phyloP scores from a whole-genome alignment of 495 filamentous ascomycete species.

The Parathielavia appendiculata region DNA sequence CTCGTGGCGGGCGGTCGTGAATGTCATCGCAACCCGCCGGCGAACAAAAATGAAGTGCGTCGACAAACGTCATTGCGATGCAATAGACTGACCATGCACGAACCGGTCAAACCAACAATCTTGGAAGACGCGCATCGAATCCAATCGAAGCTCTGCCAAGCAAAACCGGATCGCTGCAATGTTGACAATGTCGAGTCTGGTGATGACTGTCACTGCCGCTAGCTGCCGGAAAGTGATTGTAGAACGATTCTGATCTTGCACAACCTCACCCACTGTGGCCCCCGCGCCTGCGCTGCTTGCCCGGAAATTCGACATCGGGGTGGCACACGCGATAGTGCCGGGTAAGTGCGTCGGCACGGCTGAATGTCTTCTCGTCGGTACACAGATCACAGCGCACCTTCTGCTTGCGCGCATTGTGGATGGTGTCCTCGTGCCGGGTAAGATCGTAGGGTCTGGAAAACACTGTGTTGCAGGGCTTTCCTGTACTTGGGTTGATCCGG shows the following conservation, averaged over 20 bases:
- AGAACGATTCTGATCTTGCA: not conserved
- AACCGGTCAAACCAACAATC: not conserved
- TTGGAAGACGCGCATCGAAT: slow-evolving; percentile 3
- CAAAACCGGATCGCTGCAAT: not conserved
- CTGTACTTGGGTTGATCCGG: slow-evolving; percentile 89
- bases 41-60: slow-evolving; percentile 5
- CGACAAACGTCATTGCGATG: slow-evolving; percentile 24
- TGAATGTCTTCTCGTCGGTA: slow-evolving; percentile 97
- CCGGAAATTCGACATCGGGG: slow-evolving; percentile 74
- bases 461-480: slow-evolving; percentile 91
- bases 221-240: not conserved
- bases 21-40: slow-evolving; percentile 14
- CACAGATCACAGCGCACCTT: slow-evolving; percentile 94
- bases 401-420: slow-evolving; percentile 89
- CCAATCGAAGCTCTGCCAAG: slow-evolving; percentile 6
- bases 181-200: too few relatives aligned
- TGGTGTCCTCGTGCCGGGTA: slow-evolving; percentile 94
- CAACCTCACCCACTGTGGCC: slow-evolving; percentile 16
- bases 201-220: not conserved
- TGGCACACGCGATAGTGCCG: slow-evolving; percentile 89
- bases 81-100: slow-evolving; percentile 9
- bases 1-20: slow-evolving; percentile 4
- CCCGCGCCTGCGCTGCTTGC: slow-evolving; percentile 51
- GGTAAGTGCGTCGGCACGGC: slow-evolving; percentile 84
- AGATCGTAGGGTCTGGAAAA: slow-evolving; percentile 98